phyloP scores from a whole-genome alignment of 73 alveolate genomes.

The Effrenium voratum region DNA sequence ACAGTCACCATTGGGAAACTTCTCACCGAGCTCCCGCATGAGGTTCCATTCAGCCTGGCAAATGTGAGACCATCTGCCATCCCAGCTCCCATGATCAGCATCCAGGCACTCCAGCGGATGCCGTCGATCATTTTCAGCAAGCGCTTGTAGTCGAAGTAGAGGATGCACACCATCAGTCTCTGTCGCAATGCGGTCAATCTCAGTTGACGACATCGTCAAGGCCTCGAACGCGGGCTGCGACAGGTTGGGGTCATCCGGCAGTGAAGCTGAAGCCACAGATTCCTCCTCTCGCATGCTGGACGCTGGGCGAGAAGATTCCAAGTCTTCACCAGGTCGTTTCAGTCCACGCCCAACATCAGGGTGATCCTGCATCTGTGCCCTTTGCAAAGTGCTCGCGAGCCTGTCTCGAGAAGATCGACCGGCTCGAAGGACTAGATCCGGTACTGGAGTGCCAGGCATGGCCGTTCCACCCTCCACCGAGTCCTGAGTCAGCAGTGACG shows the following conservation, averaged over 20 bases:
- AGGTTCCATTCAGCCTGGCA: background rate
- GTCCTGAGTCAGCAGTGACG: too few relatives aligned
- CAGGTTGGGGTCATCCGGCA: too few relatives aligned
- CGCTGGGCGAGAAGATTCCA: background rate
- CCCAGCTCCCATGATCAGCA: background rate
- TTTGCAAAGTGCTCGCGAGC: background rate
- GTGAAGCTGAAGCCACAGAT: too few relatives aligned
- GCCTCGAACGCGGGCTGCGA: too few relatives aligned
- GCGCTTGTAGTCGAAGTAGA: background rate
- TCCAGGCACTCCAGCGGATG: background rate
- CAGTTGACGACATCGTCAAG: background rate
- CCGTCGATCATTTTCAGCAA: background rate
- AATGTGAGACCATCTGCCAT: background rate
- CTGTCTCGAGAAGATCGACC: background rate
- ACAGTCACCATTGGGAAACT: background rate
- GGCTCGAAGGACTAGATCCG: background rate
- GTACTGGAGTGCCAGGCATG: background rate
- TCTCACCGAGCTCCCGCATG: background rate
- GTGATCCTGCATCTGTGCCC: background rate
- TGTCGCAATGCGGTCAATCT: background rate
- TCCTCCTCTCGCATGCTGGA: background rate
- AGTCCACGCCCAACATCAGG: background rate
- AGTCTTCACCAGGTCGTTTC: conserved; percentile 13
- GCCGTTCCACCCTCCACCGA: too few relatives aligned
- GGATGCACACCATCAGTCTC: background rate